Base-by-base conservation (phyloP, 495 filamentous ascomycete species). In the Podospora anserina region DNA sequence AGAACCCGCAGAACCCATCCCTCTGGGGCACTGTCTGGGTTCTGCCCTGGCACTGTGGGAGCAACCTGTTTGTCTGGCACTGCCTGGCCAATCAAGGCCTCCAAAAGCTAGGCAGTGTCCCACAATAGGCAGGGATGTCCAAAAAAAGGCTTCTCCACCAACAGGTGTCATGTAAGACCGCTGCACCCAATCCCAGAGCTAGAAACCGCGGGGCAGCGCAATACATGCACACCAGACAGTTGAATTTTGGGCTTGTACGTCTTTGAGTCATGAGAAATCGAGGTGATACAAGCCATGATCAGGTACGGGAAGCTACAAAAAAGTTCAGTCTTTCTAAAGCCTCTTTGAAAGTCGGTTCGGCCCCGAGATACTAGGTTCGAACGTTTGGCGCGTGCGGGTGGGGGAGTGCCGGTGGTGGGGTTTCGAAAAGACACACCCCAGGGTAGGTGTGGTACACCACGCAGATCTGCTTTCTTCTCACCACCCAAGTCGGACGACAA, bases 111-210 rank as follows among this genome's bases (percentile, higher is more conserved):
- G 27, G 23, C 20, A 32, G 20, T 27, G 59, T 26, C 15, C 23
- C 20, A 18, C 59, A 30, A 28, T 18, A 32, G n/a, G 55, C n/a
- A 58, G n/a, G 55, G 55, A 58, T 58, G 55, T 58, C 55, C 55
- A n/a, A 58, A 58, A 58, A 58, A 11, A 58, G 23, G 55, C n/a
- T 26, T 5, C 23, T 27, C 59, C 2, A 11, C 59, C 59, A 61
- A 61, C 59, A 61, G 59, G 59, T 61, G 59, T 61, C 59, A 61
- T 61, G 59, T 61, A 27, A 61, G 59, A 32, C 59, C 16, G 59
- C 23, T 7, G 23, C 16, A 32, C 5, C 20, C 59, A 61, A 61
- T 61, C 59, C 59, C 16, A 61, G 59, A 20, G 23, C 20, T 20
- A 26, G 55, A 58, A 58, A 19, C 19, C 6, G 55, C n/a, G 55